Evolutionary conservation across 2,329 filamentous ascomycete species (phyloP).

Genomic region (Neoscytalidium dimidiatum): DNA sequence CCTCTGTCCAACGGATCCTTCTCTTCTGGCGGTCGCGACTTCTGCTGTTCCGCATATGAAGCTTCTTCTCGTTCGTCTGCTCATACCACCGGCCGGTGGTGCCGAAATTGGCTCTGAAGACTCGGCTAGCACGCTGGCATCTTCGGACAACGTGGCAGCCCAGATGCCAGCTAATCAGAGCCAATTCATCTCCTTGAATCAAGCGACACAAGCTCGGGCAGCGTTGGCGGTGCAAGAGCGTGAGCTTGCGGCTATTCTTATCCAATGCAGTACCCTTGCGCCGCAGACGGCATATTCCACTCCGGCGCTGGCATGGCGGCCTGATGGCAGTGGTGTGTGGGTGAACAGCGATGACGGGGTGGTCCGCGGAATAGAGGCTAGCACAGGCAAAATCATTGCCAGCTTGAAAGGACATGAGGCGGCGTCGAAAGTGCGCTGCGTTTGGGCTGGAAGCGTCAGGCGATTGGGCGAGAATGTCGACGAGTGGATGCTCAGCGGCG

Average conservation of each 20-base stretch:
- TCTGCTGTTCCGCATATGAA: slow-evolving; percentile 65
- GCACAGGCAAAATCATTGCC: slow-evolving; percentile 57
- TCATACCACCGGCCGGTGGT: slow-evolving; percentile 47
- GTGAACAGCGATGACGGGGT: slow-evolving; percentile 67
- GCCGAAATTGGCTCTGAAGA: not conserved
- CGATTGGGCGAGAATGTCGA: slow-evolving; percentile 32
- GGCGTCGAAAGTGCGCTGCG: slow-evolving; percentile 59
- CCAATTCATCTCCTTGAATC: slow-evolving; percentile 38
- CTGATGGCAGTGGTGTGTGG: slow-evolving; percentile 63
- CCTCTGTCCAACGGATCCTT: slow-evolving; percentile 56
- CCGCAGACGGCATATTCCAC: slow-evolving; percentile 67
- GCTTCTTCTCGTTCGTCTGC: slow-evolving; percentile 58
- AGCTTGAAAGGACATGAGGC: slow-evolving; percentile 57
- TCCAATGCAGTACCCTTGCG: slow-evolving; percentile 61
- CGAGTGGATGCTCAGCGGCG: slow-evolving; percentile 63
- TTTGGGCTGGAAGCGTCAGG: slow-evolving; percentile 55
- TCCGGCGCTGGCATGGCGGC: slow-evolving; percentile 62
- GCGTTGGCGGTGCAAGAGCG: slow-evolving; percentile 55
- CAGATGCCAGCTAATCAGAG: not conserved
- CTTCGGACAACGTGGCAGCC: not conserved
- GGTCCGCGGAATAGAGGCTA: slow-evolving; percentile 60
- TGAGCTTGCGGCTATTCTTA: slow-evolving; percentile 61
- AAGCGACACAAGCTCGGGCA: slow-evolving; percentile 55
- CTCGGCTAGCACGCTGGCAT: not conserved
- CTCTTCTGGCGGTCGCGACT: slow-evolving; percentile 60